A percentile compares a stretch with the other conserved stretches of the same genome.
Conservation (phyloP, 2,329 filamentous ascomycete species). For the Aspergillus viridinutans region DNA sequence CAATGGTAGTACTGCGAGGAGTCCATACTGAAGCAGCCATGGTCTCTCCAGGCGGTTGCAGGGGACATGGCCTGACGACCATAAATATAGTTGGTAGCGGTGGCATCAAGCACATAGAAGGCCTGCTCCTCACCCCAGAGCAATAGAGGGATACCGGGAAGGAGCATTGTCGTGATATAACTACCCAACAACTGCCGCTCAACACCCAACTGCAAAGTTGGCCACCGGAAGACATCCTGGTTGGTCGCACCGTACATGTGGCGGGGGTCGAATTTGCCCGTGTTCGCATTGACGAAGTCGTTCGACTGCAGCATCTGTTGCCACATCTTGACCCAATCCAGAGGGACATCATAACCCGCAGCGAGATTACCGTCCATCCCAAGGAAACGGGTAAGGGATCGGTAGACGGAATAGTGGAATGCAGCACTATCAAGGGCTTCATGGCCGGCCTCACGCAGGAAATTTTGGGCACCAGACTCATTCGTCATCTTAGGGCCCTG, state of each 20-base stretch:
- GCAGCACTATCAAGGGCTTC: slow-evolving; percentile 55
- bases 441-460: slow-evolving; percentile 50
- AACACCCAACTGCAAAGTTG: slow-evolving; percentile 52
- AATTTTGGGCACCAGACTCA: slow-evolving; percentile 38
- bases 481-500: slow-evolving; percentile 48
- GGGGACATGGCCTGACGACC: slow-evolving; percentile 59
- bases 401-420: slow-evolving; percentile 60
- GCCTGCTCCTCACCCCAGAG: slow-evolving; percentile 63
- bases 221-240: slow-evolving; percentile 63
- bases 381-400: slow-evolving; percentile 55
- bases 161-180: slow-evolving; percentile 54
- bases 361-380: slow-evolving; percentile 55
- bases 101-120: slow-evolving; percentile 60
- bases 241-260: slow-evolving; percentile 62
- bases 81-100: slow-evolving; percentile 60
- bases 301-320: slow-evolving; percentile 53
- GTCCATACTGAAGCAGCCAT: slow-evolving; percentile 57
- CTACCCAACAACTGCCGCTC: slow-evolving; percentile 53
- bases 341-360: slow-evolving; percentile 49
- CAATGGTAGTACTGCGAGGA: slow-evolving; percentile 55
- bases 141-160: slow-evolving; percentile 58
- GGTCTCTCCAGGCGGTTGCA: slow-evolving; percentile 57
- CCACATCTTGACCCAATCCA: slow-evolving; percentile 54
- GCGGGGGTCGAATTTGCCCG: slow-evolving; percentile 57
- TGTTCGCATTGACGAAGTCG: slow-evolving; percentile 57